Evolutionary conservation across 2,329 filamentous ascomycete genomes (phyloP).

Genomic region (Diaporthe aspalathi): DNA sequence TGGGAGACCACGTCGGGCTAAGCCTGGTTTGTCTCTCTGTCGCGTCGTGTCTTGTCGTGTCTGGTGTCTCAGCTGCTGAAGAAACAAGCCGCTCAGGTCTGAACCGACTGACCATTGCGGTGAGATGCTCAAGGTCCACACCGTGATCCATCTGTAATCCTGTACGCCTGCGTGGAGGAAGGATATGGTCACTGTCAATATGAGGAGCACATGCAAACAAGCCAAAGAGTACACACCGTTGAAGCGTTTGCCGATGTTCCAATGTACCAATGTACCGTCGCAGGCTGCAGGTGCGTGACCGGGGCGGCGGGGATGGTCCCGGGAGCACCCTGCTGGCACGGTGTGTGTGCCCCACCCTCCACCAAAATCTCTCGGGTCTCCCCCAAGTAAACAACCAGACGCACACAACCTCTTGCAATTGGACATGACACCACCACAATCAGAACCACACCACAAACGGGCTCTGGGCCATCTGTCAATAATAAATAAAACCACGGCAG

Average conservation of each 20-base stretch:
- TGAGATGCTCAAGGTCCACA: neutral
- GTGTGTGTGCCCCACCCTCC: neutral
- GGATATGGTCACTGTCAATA: no score
- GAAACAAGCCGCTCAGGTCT: neutral
- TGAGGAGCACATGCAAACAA: no score
- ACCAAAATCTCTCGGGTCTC: slow-evolving; percentile 10
- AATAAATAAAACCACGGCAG: slow-evolving; percentile 5
- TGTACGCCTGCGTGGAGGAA: no score
- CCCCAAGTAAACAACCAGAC: slow-evolving; percentile 26
- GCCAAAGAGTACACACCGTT: no score
- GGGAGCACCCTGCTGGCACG: neutral
- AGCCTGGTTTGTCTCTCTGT: no score
- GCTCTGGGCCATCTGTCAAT: neutral
- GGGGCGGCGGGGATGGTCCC: neutral
- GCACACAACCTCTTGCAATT: neutral
- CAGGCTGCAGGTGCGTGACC: neutral
- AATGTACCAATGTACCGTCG: no score
- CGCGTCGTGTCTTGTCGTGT: neutral
- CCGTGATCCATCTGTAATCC: no score
- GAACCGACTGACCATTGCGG: neutral
- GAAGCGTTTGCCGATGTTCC: no score
- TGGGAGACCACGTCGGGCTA: neutral
- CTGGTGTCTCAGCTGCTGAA: neutral
- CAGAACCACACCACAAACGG: neutral
- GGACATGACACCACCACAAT: neutral